Evolutionary conservation across 768 basidiomycete genomes (phyloP).

Genomic region (Kwoniella shandongensis): DNA sequence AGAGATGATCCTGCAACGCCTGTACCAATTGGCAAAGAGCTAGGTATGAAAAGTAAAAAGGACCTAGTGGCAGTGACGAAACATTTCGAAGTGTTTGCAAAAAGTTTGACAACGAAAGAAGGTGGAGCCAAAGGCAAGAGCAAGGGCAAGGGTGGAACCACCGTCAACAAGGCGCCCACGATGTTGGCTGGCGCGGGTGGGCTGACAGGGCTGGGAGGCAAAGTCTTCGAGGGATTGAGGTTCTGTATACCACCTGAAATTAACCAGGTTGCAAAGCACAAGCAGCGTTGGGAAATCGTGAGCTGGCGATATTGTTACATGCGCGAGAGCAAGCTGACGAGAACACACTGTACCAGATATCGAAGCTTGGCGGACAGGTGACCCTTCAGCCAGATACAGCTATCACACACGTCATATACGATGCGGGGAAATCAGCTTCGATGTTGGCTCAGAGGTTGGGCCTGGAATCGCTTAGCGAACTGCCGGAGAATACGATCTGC

Average conservation of each 20-base stretch:
- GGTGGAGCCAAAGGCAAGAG: background rate
- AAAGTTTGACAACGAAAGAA: conserved; percentile 11
- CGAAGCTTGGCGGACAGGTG: conserved; percentile 32
- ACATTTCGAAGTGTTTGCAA: conserved; percentile 33
- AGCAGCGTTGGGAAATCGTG: conserved; percentile 36
- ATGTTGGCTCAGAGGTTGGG: conserved; percentile 30
- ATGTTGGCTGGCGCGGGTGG: background rate
- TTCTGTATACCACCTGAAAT: conserved; percentile 38
- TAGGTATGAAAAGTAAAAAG: conserved; percentile 21
- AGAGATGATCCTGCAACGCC: conserved; percentile 35
- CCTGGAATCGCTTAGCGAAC: conserved; percentile 28
- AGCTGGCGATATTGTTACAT: conserved; percentile 7
- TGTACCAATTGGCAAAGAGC: conserved; percentile 30
- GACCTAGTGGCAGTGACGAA: conserved; percentile 30
- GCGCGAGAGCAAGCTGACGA: background rate
- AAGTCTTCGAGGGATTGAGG: conserved; percentile 35
- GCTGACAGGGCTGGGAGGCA: conserved; percentile 18
- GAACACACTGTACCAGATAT: conserved; percentile 22
- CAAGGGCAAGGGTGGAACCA: background rate
- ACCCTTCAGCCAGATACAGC: conserved; percentile 40
- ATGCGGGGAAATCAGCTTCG: conserved; percentile 21
- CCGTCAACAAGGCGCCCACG: conserved; percentile 1
- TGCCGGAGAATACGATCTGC: conserved; percentile 38
- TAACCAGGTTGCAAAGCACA: conserved; percentile 23
- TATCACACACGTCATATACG: conserved; percentile 42